These are phyloP conservation scores for Monilinia vaccinii-corymbosi DNA, from an alignment of 2,329 filamentous ascomycete genomes.

Conservation along the genomic window DNA sequence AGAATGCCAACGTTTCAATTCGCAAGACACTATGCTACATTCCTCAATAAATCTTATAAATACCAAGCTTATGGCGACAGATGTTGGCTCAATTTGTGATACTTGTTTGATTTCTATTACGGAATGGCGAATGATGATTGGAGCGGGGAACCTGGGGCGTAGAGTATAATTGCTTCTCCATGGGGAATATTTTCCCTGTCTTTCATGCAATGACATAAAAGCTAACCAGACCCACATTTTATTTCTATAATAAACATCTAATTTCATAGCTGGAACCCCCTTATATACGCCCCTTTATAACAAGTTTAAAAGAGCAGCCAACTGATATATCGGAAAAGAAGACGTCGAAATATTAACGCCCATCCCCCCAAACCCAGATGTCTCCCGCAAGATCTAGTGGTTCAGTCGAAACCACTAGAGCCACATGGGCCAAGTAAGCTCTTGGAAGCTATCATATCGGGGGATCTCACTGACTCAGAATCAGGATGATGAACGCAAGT, in stretches of 20 bases:
- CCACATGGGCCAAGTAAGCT: not conserved
- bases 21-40: not conserved
- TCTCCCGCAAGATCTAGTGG: not conserved
- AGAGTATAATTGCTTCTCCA: conserved; percentile 1
- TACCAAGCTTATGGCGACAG: not conserved
- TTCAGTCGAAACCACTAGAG: not conserved
- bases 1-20: not conserved
- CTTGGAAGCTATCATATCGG: not conserved
- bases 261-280: not conserved
- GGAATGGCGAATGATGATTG: not conserved
- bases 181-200: not conserved
- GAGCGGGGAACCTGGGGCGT: not conserved
- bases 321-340: not conserved
- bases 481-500: conserved; percentile 3
- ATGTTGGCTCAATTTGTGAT: not conserved
- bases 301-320: not conserved
- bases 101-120: not conserved
- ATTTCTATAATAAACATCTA: not conserved
- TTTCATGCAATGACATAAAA: not conserved
- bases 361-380: not conserved
- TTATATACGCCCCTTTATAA: not conserved
- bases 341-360: not conserved
- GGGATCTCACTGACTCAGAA: not conserved
- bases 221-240: not conserved
- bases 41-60: not conserved